Evolutionary conservation across 345 rosid species (phyloP).

Genomic region (Populus deltoides): DNA sequence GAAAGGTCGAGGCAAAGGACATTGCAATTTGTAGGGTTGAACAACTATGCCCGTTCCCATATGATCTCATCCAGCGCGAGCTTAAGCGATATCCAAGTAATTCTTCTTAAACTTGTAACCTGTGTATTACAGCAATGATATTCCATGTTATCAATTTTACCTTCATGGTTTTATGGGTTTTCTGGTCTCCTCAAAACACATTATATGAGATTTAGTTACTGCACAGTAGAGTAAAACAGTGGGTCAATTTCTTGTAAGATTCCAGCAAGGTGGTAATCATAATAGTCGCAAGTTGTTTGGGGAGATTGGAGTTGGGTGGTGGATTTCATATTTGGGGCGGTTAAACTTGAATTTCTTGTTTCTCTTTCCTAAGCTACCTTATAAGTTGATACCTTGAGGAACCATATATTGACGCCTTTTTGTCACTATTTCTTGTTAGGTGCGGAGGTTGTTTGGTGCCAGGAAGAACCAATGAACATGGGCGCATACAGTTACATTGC

Average conservation of each 20-base stretch:
- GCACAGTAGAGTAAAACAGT: neutral
- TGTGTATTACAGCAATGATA: neutral
- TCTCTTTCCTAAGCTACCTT: neutral
- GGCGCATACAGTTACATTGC: conserved; percentile 56
- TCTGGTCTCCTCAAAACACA: neutral
- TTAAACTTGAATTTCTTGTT: neutral
- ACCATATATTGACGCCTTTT: neutral
- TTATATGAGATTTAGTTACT: neutral
- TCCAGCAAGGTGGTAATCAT: neutral
- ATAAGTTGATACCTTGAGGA: neutral
- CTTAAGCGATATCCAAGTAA: conserved; percentile 74
- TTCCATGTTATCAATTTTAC: neutral
- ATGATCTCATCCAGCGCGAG: conserved; percentile 75
- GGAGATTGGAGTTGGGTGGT: neutral
- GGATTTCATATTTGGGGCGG: neutral
- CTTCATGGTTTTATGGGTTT: neutral
- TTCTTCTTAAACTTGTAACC: conserved; percentile 6
- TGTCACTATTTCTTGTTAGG: conserved; percentile 20
- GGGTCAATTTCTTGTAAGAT: neutral
- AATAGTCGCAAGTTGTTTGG: neutral
- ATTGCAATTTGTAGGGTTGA: conserved; percentile 82
- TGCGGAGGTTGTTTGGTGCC: conserved; percentile 81
- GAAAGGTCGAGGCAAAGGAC: conserved; percentile 43
- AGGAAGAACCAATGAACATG: conserved; percentile 93
- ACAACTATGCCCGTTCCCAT: conserved; percentile 79